Evolutionary conservation across 495 filamentous ascomycete genomes (phyloP), one percentile per base, ranked within the genome.

Genomic region (Aeminium ludgeri): DNA sequence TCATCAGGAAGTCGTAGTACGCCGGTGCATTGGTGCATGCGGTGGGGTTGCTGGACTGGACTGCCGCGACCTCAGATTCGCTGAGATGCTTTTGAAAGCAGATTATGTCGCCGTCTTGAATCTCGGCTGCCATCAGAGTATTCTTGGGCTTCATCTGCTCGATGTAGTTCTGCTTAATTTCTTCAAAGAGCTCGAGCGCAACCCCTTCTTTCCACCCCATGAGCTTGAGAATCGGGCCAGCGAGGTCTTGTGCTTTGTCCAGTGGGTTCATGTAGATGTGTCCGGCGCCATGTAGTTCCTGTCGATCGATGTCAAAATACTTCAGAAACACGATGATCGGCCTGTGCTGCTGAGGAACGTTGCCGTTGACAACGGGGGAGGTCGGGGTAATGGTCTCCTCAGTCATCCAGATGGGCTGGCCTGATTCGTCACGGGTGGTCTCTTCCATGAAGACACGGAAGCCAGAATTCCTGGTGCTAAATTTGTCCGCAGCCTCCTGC

Each of bases 91-190:
- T 70, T 59, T 95, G 87, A 63, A 96, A 94, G 49, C 86, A 93
- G 23, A 99, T 73, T 50, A 99, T 94, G 55, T 99, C 89, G 30
- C 89, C 89, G 54, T 96, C 86, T 53, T 95, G 87, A 31, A 99
- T 82, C 57, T 99, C 89, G 2, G 87, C 85, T 39, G 82, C 75
- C 35, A 81, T 76, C 43, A 99, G 72, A 0, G 84, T 80, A 52
- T 82, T 71, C 57, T 92, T 96, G 0, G 77, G 74, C 56, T 94
- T 95, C 68, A 96, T 83, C 10, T 71, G 65, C 49, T 99, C 89
- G 51, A 99, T 92, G 86, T 96, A 96, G 36, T 72, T 78, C 29
- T 86, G 83, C 58, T 95, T 96, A 62, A 99, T 96, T 59, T 99
- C 89, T 69, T 96, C 87, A 59, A 72, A 94, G n/a, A 95, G 68